Conservation (phyloP, 148 eudicot species). For the Rhododendron williamsianum region DNA sequence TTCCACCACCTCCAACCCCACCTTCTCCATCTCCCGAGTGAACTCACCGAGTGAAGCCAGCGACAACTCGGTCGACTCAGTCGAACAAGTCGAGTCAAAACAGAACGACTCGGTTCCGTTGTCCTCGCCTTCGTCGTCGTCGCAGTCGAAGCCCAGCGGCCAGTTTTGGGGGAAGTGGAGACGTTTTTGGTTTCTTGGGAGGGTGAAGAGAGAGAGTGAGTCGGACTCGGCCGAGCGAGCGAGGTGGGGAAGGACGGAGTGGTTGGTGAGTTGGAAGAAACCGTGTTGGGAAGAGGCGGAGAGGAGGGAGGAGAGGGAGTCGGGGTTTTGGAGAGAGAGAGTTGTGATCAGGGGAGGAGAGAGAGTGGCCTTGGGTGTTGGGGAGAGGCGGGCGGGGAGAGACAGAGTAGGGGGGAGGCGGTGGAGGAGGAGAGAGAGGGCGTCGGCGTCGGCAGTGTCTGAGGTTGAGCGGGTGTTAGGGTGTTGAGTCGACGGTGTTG, state of each 20-base stretch:
- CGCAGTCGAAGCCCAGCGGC: constrained; percentile 53
- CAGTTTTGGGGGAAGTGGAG: constrained; percentile 39
- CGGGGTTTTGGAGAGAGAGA: constrained; percentile 25
- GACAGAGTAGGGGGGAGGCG: constrained; percentile 76
- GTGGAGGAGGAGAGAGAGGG: constrained; percentile 52
- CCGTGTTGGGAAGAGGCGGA: constrained; percentile 36
- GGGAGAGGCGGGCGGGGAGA: constrained; percentile 44
- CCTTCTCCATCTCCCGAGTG: constrained; percentile 46
- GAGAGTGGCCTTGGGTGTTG: constrained; percentile 23
- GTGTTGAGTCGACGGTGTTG: constrained; percentile 52
- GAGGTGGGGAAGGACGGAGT: constrained; percentile 41
- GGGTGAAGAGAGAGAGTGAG: constrained; percentile 42
- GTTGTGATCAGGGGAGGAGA: constrained; percentile 27
- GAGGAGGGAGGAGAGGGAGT: constrained; percentile 19
- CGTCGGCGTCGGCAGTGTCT: constrained; percentile 26
- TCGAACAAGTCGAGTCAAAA: constrained; percentile 31
- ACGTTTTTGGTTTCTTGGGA: constrained; percentile 27
- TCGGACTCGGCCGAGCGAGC: constrained; percentile 55
- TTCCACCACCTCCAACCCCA: constrained; percentile 52
- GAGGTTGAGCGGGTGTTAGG: constrained; percentile 24
- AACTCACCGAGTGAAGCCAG: constrained; percentile 40
- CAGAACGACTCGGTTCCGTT: constrained; percentile 37
- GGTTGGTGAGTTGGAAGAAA: constrained; percentile 63
- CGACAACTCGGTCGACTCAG: constrained; percentile 25
- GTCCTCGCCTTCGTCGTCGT: constrained; percentile 29